Evolutionary conservation across 1,284 basidiomycete genomes (phyloP).

Genomic region (Melanopsichium pennsylvanicum): DNA sequence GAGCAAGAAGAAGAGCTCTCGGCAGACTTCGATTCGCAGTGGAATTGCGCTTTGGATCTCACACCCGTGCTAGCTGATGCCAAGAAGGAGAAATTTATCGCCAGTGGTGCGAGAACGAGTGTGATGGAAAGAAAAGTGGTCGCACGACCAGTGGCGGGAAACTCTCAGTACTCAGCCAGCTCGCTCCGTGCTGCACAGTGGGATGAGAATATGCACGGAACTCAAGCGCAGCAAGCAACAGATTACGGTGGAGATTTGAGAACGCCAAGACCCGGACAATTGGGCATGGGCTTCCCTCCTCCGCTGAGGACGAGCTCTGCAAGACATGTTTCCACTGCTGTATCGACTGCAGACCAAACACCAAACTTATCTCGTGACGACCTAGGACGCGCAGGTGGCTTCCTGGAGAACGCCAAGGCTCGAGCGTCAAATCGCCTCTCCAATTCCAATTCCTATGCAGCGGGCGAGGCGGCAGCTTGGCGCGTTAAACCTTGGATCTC

Average conservation of each 20-base stretch:
- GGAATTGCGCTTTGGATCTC: constrained; percentile 41
- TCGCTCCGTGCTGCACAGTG: constrained; percentile 5
- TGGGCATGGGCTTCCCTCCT: constrained; percentile 25
- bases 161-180: constrained; percentile 27
- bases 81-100: constrained; percentile 9
- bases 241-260: constrained; percentile 1
- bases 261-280: constrained; percentile 25
- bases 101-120: neutral
- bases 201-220: neutral
- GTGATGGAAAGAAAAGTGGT: neutral
- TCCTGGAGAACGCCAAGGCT: constrained; percentile 17
- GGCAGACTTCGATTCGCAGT: constrained; percentile 39
- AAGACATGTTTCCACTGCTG: constrained; percentile 5
- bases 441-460: neutral
- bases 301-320: constrained; percentile 10
- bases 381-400: neutral
- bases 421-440: constrained; percentile 7
- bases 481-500: constrained; percentile 14
- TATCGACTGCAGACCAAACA: neutral
- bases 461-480: neutral
- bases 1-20: constrained; percentile 6
- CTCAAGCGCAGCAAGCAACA: neutral
- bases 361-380: neutral
- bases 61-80: constrained; percentile 22
- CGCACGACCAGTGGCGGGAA: constrained; percentile 15